These are phyloP conservation scores for Rhypophila decipiens DNA, from an alignment of 495 filamentous ascomycete genomes.

Conservation along the genomic window DNA sequence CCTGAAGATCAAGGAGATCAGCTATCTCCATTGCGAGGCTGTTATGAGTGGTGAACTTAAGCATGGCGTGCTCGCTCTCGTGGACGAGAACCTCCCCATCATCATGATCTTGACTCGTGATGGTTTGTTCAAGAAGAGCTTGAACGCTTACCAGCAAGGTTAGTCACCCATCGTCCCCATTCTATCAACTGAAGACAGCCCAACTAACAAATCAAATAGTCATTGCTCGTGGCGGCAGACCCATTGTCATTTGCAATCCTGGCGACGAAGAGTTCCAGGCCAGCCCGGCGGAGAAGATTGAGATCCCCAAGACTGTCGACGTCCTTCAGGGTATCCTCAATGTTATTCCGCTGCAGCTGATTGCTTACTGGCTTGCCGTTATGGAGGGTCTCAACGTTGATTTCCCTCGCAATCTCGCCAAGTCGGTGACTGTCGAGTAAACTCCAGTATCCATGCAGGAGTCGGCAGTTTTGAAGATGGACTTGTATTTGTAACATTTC, in stretches of 20 bases:
- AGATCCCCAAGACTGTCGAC: slow-evolving; percentile 93
- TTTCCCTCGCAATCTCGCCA: slow-evolving; percentile 95
- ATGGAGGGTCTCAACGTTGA: slow-evolving; percentile 93
- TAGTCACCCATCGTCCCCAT: slow-evolving; percentile 22
- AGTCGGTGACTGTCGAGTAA: slow-evolving; percentile 98
- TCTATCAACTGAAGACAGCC: background rate
- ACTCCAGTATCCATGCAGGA: no score
- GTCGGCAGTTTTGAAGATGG: no score
- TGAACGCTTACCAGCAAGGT: slow-evolving; percentile 99
- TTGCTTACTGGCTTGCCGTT: slow-evolving; percentile 97
- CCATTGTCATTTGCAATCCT: slow-evolving; percentile 96
- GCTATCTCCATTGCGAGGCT: slow-evolving; percentile 97
- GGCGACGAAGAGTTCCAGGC: slow-evolving; percentile 82
- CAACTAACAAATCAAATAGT: slow-evolving; percentile 43
- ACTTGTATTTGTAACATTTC: no score
- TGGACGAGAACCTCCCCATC: slow-evolving; percentile 96
- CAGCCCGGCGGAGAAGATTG: slow-evolving; percentile 89
- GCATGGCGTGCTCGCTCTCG: slow-evolving; percentile 93
- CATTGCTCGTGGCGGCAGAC: slow-evolving; percentile 85
- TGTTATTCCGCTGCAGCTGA: slow-evolving; percentile 94
- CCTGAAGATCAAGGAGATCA: slow-evolving; percentile 99
- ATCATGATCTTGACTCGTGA: slow-evolving; percentile 99
- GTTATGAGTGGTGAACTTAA: slow-evolving; percentile 99
- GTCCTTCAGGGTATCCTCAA: slow-evolving; percentile 93
- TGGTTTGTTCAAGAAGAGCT: slow-evolving; percentile 89